Conservation (phyloP, 352 stramenopile genomes). For the Aphanomyces euteiches region DNA sequence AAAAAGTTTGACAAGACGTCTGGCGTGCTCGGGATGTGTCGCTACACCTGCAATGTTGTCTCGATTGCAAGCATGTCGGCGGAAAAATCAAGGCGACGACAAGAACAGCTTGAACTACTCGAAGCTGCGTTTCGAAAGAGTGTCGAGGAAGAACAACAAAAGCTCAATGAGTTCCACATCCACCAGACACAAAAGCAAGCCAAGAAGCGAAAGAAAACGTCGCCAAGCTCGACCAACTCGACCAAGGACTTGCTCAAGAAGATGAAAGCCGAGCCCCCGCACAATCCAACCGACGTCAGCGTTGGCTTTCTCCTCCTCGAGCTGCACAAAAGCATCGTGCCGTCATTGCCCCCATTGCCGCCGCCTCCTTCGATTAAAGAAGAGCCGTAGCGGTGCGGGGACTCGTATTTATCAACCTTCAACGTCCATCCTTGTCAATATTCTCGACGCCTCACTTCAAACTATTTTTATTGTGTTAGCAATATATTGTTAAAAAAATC, state of each 20-base stretch:
- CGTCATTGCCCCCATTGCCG: not conserved
- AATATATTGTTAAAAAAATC: too few species aligned
- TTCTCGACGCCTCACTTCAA: too few species aligned
- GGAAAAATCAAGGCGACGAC: constrained; percentile 12
- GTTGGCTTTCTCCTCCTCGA: constrained; percentile 10
- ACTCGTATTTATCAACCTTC: too few species aligned
- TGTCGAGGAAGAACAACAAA: not conserved
- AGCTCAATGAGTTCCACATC: constrained; percentile 7
- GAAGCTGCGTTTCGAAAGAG: constrained; percentile 17
- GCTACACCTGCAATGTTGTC: constrained; percentile 24
- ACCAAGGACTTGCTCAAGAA: not conserved
- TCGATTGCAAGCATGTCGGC: constrained; percentile 25
- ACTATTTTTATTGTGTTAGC: too few species aligned
- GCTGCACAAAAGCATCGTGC: not conserved
- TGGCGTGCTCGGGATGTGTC: constrained; percentile 17
- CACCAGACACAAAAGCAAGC: constrained; percentile 8
- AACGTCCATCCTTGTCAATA: too few species aligned
- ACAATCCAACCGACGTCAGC: constrained; percentile 5
- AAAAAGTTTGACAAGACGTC: constrained; percentile 30
- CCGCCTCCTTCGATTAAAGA: too few species aligned
- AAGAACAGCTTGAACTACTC: constrained; percentile 25
- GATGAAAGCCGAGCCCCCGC: not conserved
- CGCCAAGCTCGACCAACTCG: not conserved
- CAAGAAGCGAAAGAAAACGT: not conserved
- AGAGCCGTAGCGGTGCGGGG: too few species aligned